Percentiles rank a stretch among this genome's conserved stretches.
These are phyloP conservation scores for Rugosomyces carneus DNA, from an alignment of 1,284 basidiomycete genomes.

Conservation along the genomic window DNA sequence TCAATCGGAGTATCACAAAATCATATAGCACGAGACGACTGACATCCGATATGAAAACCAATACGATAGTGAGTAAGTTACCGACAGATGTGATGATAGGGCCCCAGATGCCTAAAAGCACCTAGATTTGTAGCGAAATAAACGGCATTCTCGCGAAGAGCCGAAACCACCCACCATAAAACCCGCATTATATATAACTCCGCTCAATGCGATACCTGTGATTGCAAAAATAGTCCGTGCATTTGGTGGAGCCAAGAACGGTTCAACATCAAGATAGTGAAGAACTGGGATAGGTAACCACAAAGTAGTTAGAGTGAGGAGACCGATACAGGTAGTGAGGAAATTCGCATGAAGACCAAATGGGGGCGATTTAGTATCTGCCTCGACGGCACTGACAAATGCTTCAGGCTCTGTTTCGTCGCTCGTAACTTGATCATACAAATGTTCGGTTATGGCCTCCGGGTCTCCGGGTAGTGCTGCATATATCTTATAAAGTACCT, in stretches of 20 bases:
- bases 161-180: conserved; percentile 53
- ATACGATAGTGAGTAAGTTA: conserved; percentile 76
- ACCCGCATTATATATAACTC: conserved; percentile 69
- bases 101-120: conserved; percentile 76
- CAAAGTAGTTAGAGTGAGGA: conserved; percentile 57
- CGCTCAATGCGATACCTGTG: conserved; percentile 55
- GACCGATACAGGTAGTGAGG: conserved; percentile 62
- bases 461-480: conserved; percentile 59
- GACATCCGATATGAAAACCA: conserved; percentile 71
- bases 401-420: conserved; percentile 22
- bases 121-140: conserved; percentile 33
- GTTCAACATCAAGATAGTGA: conserved; percentile 52
- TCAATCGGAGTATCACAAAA: conserved; percentile 1
- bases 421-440: conserved; percentile 41
- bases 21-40: conserved; percentile 11
- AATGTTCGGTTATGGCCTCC: conserved; percentile 35
- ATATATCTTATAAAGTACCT: conserved; percentile 78
- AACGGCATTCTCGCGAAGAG: conserved; percentile 5
- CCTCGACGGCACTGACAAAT: conserved; percentile 15
- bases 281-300: conserved; percentile 71
- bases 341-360: conserved; percentile 78
- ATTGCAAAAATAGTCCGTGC: conserved; percentile 41
- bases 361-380: conserved; percentile 48
- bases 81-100: conserved; percentile 82
- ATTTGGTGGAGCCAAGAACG: conserved; percentile 53